phyloP scores from a whole-genome alignment of 1,284 basidiomycete species.

The Cystobasidium sp. region DNA sequence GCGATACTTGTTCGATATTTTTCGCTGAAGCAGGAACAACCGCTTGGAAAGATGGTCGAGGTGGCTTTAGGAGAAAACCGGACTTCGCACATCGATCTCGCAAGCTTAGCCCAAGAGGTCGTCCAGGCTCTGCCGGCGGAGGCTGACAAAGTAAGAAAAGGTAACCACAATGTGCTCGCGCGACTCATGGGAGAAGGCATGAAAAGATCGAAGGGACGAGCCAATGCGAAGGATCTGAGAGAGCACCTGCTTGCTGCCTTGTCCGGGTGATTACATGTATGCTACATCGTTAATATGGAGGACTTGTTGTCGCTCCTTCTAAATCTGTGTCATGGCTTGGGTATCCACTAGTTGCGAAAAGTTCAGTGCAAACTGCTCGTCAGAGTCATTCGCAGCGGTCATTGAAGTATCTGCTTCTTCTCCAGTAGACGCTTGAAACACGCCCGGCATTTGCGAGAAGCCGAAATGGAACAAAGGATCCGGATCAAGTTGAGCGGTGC shows the following conservation, averaged over 20 bases:
- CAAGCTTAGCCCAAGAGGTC: constrained; percentile 66
- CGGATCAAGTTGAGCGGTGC: not conserved
- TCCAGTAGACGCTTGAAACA: not conserved
- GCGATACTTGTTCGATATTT: no score
- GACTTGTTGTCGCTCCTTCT: not conserved
- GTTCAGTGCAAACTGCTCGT: constrained; percentile 2
- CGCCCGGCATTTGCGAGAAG: constrained; percentile 28
- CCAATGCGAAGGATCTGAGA: constrained; percentile 63
- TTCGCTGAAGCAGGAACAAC: no score
- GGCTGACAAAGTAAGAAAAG: constrained; percentile 69
- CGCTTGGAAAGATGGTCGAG: constrained; percentile 7
- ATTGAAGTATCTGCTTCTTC: not conserved
- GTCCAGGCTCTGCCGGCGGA: constrained; percentile 73
- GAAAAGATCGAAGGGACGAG: constrained; percentile 77
- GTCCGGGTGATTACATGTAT: not conserved
- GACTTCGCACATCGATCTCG: constrained; percentile 40
- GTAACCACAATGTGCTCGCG: constrained; percentile 81
- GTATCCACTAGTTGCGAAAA: constrained; percentile 18
- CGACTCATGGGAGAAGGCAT: constrained; percentile 88
- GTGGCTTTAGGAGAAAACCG: constrained; percentile 1
- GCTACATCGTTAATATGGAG: not conserved
- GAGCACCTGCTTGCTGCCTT: constrained; percentile 51
- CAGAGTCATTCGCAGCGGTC: not conserved
- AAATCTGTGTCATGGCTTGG: constrained; percentile 22
- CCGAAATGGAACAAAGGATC: constrained; percentile 15